Conservation (phyloP, 2,329 filamentous ascomycete species). For the Trichoderma sp. region DNA sequence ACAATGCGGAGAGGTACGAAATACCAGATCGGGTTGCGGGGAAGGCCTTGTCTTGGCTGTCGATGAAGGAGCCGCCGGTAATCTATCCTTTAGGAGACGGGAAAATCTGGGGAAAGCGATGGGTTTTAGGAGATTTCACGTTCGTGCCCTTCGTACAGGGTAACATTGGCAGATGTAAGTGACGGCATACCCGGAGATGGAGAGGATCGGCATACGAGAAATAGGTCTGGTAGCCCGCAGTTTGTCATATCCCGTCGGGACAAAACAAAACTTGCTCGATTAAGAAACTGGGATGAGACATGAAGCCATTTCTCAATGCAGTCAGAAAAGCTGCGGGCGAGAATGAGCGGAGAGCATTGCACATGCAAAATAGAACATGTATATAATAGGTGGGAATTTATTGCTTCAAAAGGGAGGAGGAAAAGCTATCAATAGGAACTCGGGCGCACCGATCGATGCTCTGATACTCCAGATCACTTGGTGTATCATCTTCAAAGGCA, state of each 20-base stretch:
- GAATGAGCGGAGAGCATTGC: background rate
- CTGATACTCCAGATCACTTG: background rate
- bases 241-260: slow-evolving; percentile 10
- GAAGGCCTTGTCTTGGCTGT: background rate
- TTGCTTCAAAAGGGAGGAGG: background rate
- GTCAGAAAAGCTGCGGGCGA: background rate
- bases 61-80: slow-evolving; percentile 2
- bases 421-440: background rate
- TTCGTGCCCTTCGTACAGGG: background rate
- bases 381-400: background rate
- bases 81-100: slow-evolving; percentile 7
- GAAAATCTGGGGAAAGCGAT: slow-evolving; percentile 14
- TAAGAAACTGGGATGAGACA: background rate
- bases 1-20: background rate
- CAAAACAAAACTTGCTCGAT: background rate
- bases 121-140: background rate
- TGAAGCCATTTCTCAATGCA: slow-evolving; percentile 1
- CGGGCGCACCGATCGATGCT: background rate
- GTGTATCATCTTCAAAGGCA: background rate
- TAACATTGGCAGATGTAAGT: background rate
- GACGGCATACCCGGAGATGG: background rate
- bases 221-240: background rate
- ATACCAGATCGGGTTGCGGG: background rate
- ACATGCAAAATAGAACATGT: background rate
- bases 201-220: background rate